Conservation (phyloP, 2,329 filamentous ascomycete species). For the Colletotrichum plurivorum region DNA sequence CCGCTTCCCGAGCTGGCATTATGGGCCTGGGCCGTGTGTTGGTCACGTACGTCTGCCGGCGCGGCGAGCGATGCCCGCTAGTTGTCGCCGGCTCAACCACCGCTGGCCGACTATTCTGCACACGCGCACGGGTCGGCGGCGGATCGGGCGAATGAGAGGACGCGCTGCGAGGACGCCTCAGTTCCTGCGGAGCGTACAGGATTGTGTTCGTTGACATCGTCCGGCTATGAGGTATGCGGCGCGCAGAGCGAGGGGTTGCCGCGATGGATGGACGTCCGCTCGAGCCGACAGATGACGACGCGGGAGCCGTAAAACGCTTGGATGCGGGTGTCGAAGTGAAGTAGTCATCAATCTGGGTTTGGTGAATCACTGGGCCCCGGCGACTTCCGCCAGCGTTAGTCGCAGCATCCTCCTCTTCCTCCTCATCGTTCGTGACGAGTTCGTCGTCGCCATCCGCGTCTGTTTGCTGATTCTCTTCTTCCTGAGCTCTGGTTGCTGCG, state of each 20-base stretch:
- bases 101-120: conserved; percentile 44
- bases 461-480: conserved; percentile 72
- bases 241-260: conserved; percentile 52
- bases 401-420: conserved; percentile 69
- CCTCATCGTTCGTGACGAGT: conserved; percentile 84
- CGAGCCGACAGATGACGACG: conserved; percentile 51
- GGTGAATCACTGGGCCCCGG: conserved; percentile 41
- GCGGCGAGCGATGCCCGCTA: conserved; percentile 62
- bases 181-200: conserved; percentile 79
- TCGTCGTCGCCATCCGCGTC: conserved; percentile 94
- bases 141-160: conserved; percentile 59
- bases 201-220: conserved; percentile 88
- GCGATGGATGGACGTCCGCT: conserved; percentile 42
- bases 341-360: conserved; percentile 61
- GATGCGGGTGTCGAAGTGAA: conserved; percentile 65
- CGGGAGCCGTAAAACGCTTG: conserved; percentile 51
- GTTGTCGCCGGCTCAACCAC: conserved; percentile 54
- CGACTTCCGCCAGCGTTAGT: conserved; percentile 57
- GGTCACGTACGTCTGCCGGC: conserved; percentile 58
- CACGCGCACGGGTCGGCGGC: conserved; percentile 46
- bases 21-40: conserved; percentile 71
- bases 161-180: conserved; percentile 53
- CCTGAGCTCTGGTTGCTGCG: conserved; percentile 44
- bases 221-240: conserved; percentile 72
- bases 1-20: conserved; percentile 64